phyloP scores from a whole-genome alignment of 148 eudicot genomes.

The Fallopia convolvulus region DNA sequence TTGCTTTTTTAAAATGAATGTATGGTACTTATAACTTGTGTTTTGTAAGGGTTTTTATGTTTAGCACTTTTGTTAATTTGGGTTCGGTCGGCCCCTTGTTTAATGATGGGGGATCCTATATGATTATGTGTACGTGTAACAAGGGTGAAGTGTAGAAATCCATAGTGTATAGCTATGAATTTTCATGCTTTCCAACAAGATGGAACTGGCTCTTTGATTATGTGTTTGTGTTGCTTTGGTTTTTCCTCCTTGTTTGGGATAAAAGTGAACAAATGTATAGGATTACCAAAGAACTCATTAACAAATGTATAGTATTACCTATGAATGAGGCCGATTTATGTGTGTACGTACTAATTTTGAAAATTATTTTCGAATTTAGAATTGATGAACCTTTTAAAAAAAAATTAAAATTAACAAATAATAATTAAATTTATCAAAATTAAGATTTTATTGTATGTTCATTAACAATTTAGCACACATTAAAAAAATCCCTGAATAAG shows the following conservation, averaged over 20 bases:
- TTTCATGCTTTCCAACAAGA: constrained; percentile 11
- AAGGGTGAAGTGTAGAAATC: constrained; percentile 11
- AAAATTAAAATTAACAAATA: too few species aligned
- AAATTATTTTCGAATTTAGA: too few species aligned
- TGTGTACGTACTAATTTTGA: too few species aligned
- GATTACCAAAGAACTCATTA: too few species aligned
- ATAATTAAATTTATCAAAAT: too few species aligned
- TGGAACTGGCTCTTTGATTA: neutral
- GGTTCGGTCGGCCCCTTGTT: neutral
- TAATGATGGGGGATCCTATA: neutral
- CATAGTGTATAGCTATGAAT: constrained; percentile 11
- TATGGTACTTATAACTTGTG: neutral
- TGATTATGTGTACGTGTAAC: neutral
- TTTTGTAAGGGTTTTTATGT: constrained; percentile 3
- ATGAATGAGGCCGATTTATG: too few species aligned
- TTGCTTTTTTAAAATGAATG: neutral
- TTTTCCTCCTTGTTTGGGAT: neutral
- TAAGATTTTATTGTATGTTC: too few species aligned
- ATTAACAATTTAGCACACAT: too few species aligned
- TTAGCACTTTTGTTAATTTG: neutral
- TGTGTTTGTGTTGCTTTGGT: neutral
- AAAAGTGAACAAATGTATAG: neutral
- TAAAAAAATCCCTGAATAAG: too few species aligned
- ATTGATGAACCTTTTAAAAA: too few species aligned
- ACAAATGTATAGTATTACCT: too few species aligned